Conservation (phyloP, 2,329 filamentous ascomycete genomes). For the Ophiostoma perfectum region DNA sequence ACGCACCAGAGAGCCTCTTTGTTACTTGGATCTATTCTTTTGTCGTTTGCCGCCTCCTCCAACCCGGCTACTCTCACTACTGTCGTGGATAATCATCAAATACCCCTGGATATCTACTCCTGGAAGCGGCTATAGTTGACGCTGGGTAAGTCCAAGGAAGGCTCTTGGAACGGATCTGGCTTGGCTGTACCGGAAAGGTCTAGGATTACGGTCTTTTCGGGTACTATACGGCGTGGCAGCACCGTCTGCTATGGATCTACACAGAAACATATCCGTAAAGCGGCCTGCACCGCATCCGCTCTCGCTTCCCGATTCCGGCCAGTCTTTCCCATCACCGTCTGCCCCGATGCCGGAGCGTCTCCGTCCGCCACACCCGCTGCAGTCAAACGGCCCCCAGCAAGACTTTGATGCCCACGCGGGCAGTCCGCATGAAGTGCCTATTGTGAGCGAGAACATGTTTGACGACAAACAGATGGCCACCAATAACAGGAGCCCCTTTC, state of each 20-base stretch:
- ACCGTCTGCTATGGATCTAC: not conserved
- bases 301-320: not conserved
- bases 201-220: too few species aligned
- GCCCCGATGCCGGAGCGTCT: conserved; percentile 11
- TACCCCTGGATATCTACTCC: too few species aligned
- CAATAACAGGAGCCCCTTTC: not conserved
- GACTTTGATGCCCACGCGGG: conserved; percentile 12
- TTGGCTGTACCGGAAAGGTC: too few species aligned
- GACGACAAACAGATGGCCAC: conserved; percentile 16
- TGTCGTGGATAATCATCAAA: too few species aligned
- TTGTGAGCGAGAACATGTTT: conserved; percentile 21
- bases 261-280: not conserved
- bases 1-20: too few species aligned
- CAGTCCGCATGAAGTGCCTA: conserved; percentile 21
- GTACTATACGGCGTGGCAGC: not conserved
- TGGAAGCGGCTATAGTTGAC: too few species aligned
- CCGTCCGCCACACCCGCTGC: conserved; percentile 7
- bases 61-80: too few species aligned
- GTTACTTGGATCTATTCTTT: too few species aligned
- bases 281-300: not conserved
- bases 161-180: not conserved
- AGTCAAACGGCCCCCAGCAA: not conserved
- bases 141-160: too few species aligned
- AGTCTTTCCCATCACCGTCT: conserved; percentile 4
- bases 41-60: too few species aligned